A percentile compares a stretch with the other conserved stretches of the same genome.
phyloP scores from a whole-genome alignment of 345 rosid species.

The Gossypium anomalum region DNA sequence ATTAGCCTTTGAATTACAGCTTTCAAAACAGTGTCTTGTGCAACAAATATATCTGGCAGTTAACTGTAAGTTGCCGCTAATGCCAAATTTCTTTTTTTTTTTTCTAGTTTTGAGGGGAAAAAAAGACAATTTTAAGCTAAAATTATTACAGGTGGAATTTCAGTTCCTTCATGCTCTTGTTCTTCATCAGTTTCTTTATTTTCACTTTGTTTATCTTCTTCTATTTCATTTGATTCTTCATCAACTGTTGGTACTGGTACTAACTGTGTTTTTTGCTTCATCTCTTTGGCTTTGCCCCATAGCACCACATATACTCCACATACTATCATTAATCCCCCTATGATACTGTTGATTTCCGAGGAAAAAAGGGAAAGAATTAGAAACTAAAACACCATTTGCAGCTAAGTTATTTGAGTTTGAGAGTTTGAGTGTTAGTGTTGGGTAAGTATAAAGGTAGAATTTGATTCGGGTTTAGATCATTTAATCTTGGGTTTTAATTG shows the following conservation, averaged over 20 bases:
- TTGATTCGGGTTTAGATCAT: neutral
- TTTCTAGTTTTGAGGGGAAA: neutral
- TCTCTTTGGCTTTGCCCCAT: constrained; percentile 30
- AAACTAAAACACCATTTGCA: neutral
- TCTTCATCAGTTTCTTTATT: neutral
- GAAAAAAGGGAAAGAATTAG: neutral
- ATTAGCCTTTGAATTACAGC: neutral
- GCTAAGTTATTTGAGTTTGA: neutral
- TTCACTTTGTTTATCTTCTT: constrained; percentile 1
- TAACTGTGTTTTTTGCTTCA: neutral
- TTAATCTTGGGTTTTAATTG: too few relatives aligned
- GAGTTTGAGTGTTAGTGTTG: neutral
- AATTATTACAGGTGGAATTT: neutral
- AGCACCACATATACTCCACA: constrained; percentile 41
- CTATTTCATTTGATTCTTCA: constrained; percentile 2
- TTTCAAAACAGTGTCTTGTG: neutral
- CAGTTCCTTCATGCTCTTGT: neutral
- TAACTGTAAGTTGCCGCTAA: neutral
- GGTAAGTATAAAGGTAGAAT: neutral
- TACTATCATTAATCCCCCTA: constrained; percentile 44
- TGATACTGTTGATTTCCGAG: constrained; percentile 27
- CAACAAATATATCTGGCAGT: neutral
- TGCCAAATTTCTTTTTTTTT: neutral
- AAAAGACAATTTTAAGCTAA: neutral
- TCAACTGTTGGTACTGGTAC: neutral